These are phyloP conservation scores for Geotrichum aggregatum DNA, from an alignment of 1,139 yeast species.

Conservation along the genomic window DNA sequence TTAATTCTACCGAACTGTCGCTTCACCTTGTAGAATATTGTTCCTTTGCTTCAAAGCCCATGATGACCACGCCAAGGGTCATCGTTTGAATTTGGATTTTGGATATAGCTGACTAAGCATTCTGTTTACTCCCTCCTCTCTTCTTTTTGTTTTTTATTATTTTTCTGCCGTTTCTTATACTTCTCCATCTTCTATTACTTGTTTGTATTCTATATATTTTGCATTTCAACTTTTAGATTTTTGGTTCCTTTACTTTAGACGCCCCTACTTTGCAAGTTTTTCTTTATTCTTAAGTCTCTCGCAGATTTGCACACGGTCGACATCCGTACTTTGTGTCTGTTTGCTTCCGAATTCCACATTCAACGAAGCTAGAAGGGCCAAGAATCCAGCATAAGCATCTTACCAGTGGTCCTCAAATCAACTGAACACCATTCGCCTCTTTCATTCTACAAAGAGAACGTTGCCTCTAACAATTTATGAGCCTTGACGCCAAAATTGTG, in stretches of 20 bases:
- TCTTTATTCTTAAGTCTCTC: background rate
- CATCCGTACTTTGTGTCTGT: background rate
- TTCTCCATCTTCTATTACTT: background rate
- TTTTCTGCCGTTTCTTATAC: background rate
- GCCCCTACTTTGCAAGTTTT: background rate
- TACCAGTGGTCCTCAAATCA: background rate
- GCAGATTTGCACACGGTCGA: background rate
- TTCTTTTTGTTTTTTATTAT: background rate
- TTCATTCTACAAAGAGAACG: background rate
- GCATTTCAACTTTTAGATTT: background rate
- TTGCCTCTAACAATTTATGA: constrained; percentile 27
- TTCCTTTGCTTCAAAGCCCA: background rate
- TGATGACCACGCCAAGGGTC: background rate
- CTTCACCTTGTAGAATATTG: no score
- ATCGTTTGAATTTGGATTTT: no score
- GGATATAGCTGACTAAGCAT: constrained; percentile 3
- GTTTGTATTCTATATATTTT: background rate
- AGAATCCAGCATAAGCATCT: background rate
- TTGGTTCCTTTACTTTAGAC: background rate
- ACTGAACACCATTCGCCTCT: background rate
- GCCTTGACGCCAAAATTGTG: constrained; percentile 40
- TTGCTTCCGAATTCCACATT: background rate
- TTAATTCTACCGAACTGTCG: no score
- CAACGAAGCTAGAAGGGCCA: background rate
- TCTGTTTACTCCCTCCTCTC: constrained; percentile 3